Evolutionary conservation across 2,329 filamentous ascomycete species (phyloP).

Genomic region (Lasiodiplodia sp.): DNA sequence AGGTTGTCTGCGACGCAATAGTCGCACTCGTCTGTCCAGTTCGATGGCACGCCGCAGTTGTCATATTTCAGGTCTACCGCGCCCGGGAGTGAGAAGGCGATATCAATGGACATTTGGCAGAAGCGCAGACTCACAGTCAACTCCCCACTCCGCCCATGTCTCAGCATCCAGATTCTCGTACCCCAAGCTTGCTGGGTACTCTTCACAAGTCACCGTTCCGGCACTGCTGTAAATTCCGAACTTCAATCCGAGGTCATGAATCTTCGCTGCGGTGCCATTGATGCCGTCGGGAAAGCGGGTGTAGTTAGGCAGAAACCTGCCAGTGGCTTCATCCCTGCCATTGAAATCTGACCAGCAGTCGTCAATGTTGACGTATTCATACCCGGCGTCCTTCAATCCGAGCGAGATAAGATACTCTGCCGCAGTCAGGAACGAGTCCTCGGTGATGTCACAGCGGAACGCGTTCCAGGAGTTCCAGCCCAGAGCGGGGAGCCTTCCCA

Average conservation of each 20-base stretch:
- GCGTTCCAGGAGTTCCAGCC: constrained; percentile 63
- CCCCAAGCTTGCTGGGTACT: constrained; percentile 64
- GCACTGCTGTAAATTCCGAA: constrained; percentile 69
- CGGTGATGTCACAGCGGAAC: constrained; percentile 60
- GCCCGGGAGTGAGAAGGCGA: constrained; percentile 11
- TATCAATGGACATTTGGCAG: neutral
- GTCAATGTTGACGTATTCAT: constrained; percentile 66
- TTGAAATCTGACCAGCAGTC: constrained; percentile 63
- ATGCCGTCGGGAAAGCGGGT: constrained; percentile 67
- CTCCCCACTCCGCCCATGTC: constrained; percentile 57
- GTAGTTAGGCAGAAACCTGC: constrained; percentile 47
- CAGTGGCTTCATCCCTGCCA: constrained; percentile 56
- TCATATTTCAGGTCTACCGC: constrained; percentile 44
- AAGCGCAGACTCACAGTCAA: constrained; percentile 37
- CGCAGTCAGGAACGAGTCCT: constrained; percentile 57
- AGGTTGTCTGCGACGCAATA: constrained; percentile 51
- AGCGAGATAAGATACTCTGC: constrained; percentile 58
- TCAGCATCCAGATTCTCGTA: constrained; percentile 65
- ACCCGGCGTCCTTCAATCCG: constrained; percentile 61
- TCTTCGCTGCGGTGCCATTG: constrained; percentile 58
- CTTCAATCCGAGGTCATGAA: constrained; percentile 66
- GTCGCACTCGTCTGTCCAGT: constrained; percentile 50
- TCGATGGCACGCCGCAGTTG: constrained; percentile 47
- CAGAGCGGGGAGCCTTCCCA: constrained; percentile 36
- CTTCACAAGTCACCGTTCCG: constrained; percentile 57